Percentiles rank a stretch among this genome's conserved stretches.
Conservation (phyloP, 2,329 filamentous ascomycete genomes). For the Trichoderma gracile region DNA sequence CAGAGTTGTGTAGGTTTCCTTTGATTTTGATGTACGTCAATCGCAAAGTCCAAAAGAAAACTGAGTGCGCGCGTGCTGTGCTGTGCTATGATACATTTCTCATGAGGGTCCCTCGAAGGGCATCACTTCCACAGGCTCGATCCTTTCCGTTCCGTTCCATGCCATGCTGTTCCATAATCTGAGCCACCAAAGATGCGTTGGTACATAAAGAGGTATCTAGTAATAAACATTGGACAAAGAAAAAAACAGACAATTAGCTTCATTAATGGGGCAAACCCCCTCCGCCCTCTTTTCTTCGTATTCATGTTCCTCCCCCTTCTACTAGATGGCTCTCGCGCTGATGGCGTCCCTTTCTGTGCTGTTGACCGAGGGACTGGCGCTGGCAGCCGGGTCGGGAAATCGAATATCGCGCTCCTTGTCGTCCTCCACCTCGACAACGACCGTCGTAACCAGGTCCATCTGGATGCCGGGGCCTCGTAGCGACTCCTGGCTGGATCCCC, state of each 20-base stretch:
- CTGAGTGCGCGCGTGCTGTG: too few relatives aligned
- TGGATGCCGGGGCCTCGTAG: slow-evolving; percentile 45
- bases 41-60: neutral
- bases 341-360: slow-evolving; percentile 34
- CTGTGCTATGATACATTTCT: slow-evolving; percentile 15
- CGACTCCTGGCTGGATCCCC: slow-evolving; percentile 38
- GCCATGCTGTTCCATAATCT: neutral
- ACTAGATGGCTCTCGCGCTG: slow-evolving; percentile 6
- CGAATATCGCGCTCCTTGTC: slow-evolving; percentile 32
- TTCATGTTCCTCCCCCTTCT: too few relatives aligned
- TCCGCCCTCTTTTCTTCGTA: neutral
- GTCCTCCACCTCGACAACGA: slow-evolving; percentile 44
- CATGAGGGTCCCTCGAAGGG: slow-evolving; percentile 1
- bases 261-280: neutral
- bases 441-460: slow-evolving; percentile 47
- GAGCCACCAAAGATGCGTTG: neutral
- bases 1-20: neutral
- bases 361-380: slow-evolving; percentile 33
- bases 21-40: neutral
- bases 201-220: slow-evolving; percentile 6
- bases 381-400: slow-evolving; percentile 32
- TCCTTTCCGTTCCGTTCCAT: too few relatives aligned
- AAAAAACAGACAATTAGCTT: neutral
- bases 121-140: neutral
- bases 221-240: neutral